phyloP scores from a whole-genome alignment of 768 basidiomycete species.

The Daedaleopsis nitida region DNA sequence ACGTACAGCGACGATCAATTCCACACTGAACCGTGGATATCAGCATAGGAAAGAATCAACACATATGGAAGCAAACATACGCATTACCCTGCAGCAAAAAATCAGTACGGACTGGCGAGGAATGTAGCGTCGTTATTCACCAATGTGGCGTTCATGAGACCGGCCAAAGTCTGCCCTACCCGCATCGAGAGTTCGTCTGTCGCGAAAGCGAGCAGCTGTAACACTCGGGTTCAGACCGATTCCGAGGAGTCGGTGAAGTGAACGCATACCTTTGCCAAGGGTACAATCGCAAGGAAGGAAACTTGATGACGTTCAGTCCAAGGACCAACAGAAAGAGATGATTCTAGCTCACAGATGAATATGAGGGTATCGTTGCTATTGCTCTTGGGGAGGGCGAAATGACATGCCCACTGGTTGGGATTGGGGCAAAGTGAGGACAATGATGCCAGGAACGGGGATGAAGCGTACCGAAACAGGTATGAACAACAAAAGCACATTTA shows the following conservation, averaged over 20 bases:
- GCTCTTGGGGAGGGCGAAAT: slow-evolving; percentile 53
- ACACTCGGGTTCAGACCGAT: background rate
- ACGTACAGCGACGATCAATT: slow-evolving; percentile 45
- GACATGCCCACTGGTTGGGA: slow-evolving; percentile 62
- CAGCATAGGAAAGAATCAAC: background rate
- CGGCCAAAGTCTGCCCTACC: slow-evolving; percentile 82
- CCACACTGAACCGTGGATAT: slow-evolving; percentile 32
- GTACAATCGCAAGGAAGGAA: slow-evolving; percentile 81
- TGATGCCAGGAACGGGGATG: background rate
- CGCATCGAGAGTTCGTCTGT: slow-evolving; percentile 84
- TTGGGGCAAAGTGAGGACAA: slow-evolving; percentile 1
- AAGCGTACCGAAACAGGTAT: slow-evolving; percentile 67
- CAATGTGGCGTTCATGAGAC: slow-evolving; percentile 83
- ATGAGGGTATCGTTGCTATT: slow-evolving; percentile 56
- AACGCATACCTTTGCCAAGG: slow-evolving; percentile 68
- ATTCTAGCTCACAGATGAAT: slow-evolving; percentile 65
- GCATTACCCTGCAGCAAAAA: slow-evolving; percentile 29
- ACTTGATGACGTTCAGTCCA: slow-evolving; percentile 39
- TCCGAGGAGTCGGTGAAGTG: background rate
- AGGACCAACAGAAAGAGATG: background rate
- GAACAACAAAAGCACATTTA: slow-evolving; percentile 71
- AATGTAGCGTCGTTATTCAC: slow-evolving; percentile 38
- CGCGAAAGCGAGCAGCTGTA: slow-evolving; percentile 75
- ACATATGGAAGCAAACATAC: slow-evolving; percentile 18
- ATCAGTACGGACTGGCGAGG: background rate